A percentile compares a stretch with the other conserved stretches of the same genome.
phyloP scores from a whole-genome alignment of 352 stramenopile genomes.

The Phytophthora sansomeana region DNA sequence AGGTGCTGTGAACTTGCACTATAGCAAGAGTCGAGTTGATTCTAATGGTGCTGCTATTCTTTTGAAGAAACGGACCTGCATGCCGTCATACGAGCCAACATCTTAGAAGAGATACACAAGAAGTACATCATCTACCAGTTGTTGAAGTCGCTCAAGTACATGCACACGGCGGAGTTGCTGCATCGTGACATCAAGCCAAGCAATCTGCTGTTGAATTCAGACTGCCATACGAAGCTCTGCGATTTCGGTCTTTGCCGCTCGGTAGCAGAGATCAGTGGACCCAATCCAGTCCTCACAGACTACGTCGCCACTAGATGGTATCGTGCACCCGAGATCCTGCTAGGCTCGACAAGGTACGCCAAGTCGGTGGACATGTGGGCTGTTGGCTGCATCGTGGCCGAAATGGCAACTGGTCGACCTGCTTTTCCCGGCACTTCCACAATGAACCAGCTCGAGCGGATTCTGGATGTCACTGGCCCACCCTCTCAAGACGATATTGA shows the following conservation, averaged over 20 bases:
- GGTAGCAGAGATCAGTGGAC: constrained; percentile 85
- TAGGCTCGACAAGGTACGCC: constrained; percentile 94
- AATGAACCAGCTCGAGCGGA: constrained; percentile 97
- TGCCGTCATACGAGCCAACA: constrained; percentile 95
- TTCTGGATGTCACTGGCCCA: constrained; percentile 94
- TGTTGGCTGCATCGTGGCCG: constrained; percentile 94
- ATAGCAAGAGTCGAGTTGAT: not conserved
- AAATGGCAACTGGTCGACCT: constrained; percentile 93
- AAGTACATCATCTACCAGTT: constrained; percentile 98
- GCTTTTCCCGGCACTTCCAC: constrained; percentile 95
- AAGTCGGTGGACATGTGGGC: constrained; percentile 95
- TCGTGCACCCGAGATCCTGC: constrained; percentile 94
- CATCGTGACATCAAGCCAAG: constrained; percentile 97
- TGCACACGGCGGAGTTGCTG: constrained; percentile 95
- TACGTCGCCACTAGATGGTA: constrained; percentile 98
- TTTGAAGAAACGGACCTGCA: constrained; percentile 94
- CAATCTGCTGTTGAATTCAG: constrained; percentile 96
- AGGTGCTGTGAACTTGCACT: constrained; percentile 9
- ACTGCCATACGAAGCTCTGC: constrained; percentile 96
- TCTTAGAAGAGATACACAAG: constrained; percentile 97
- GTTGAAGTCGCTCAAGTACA: constrained; percentile 96
- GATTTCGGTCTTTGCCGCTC: constrained; percentile 96
- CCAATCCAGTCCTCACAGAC: constrained; percentile 93
- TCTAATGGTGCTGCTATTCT: constrained; percentile 1
- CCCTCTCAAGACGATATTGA: constrained; percentile 92